Conservation (phyloP, 345 rosid genomes). For the Pugionium cornutum region DNA sequence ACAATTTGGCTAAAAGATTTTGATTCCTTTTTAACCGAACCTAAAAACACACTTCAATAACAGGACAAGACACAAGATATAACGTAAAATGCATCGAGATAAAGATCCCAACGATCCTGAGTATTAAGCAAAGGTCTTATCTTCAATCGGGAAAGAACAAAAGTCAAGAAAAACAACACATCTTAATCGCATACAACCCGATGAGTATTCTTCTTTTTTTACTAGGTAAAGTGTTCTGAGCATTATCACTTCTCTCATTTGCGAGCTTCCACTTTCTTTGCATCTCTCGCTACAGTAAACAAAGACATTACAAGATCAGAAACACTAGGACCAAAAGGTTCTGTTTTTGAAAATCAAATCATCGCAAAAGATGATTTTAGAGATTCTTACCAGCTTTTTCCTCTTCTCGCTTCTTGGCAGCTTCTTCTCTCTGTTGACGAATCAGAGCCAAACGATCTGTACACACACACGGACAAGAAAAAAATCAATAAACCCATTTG, state of each 20-base stretch:
- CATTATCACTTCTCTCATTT: constrained; percentile 40
- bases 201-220: not conserved
- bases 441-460: constrained; percentile 81
- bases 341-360: not conserved
- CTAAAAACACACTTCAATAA: no score
- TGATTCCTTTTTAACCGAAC: no score
- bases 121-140: constrained; percentile 20
- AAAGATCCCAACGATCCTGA: not conserved
- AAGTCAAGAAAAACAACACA: constrained; percentile 21
- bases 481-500: not conserved
- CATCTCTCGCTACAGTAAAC: constrained; percentile 46
- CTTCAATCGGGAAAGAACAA: constrained; percentile 20
- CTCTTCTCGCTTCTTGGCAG: constrained; percentile 68
- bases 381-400: constrained; percentile 54
- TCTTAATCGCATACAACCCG: constrained; percentile 18
- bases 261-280: constrained; percentile 54
- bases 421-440: constrained; percentile 81
- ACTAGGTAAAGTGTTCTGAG: not conserved
- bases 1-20: no score
- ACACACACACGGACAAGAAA: not conserved
- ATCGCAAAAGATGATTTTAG: not conserved
- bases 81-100: constrained; percentile 8
- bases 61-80: not conserved
- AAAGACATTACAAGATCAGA: constrained; percentile 24
- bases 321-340: not conserved